Evolutionary conservation across 495 filamentous ascomycete genomes (phyloP), one percentile per base, ranked within the genome.

Genomic region (Astrocystis sublimbata): DNA sequence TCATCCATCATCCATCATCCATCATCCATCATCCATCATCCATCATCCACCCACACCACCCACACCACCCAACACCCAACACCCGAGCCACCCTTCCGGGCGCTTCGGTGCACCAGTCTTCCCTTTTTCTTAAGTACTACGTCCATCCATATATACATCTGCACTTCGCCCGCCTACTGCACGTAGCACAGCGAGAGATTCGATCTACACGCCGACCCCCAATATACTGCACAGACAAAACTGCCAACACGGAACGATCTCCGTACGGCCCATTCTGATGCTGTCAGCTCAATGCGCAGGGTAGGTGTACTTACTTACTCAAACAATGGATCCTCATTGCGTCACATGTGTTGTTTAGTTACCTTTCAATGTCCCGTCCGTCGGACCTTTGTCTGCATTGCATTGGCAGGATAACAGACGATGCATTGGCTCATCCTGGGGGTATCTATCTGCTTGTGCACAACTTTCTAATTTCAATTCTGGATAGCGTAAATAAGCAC

Each of bases 301-400:
- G 35, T 30, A 45, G 13, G 31, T 23, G 2, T 3, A 45, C 43
- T 15, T 57, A 23, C 35, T 30, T 50, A 35, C n/a, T n/a, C n/a
- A 52, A 17, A 23, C 12, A 9, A 38, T 6, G 33, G 6, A 17
- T 57, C 13, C 26, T 17, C n/a, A 8, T 33, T 45, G 54, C 28
- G 54, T 57, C 54, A 57, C 54, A 57, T 57, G 54, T 15, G 10
- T 45, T 57, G 24, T 30, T 56, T 56, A 35, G 52, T 57, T 57
- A 45, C 9, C 40, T 57, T 9, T 57, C 35, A 21, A 12, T 24
- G 17, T 21, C 40, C 21, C 8, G 13, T 57, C 40, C 35, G 35
- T 19, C 36, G 12, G 26, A 45, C 33, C 38, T 28, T 45, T 30
- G 2, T 15, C 31, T 17, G 12, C 5, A n/a, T n/a, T n/a, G n/a